phyloP scores from a whole-genome alignment of 2,329 filamentous ascomycete genomes.

The Macrophomina tecta region DNA sequence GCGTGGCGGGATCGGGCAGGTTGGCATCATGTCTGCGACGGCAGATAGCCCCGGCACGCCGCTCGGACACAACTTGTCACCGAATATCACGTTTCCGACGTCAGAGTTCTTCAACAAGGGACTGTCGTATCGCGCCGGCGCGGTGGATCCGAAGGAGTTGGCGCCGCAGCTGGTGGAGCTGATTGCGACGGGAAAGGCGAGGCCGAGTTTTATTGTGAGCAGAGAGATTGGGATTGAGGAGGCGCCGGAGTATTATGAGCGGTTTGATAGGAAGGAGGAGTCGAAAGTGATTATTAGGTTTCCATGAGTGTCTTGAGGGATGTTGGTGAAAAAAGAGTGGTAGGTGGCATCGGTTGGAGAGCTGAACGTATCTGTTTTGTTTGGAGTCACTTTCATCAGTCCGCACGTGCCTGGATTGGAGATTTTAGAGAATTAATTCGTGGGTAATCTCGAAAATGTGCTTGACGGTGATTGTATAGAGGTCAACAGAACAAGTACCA shows the following conservation, averaged over 20 bases:
- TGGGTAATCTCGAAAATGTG: too few species aligned
- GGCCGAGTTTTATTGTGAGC: conserved; percentile 32
- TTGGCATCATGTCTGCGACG: conserved; percentile 34
- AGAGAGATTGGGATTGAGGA: conserved; percentile 33
- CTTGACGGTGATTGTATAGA: too few species aligned
- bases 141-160: conserved; percentile 29
- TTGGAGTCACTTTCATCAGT: too few species aligned
- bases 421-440: too few species aligned
- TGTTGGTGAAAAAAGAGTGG: too few species aligned
- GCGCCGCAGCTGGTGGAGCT: conserved; percentile 30
- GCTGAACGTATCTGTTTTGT: too few species aligned
- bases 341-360: too few species aligned
- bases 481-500: too few species aligned
- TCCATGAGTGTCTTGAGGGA: too few species aligned
- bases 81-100: conserved; percentile 29
- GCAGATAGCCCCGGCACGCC: conserved; percentile 16
- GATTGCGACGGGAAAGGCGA: conserved; percentile 31
- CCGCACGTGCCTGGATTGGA: too few species aligned
- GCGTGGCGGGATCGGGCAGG: conserved; percentile 39
- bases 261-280: conserved; percentile 31
- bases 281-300: conserved; percentile 34
- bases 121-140: conserved; percentile 27
- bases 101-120: conserved; percentile 29
- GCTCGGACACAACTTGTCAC: background rate
- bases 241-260: conserved; percentile 33